Base-by-base conservation (phyloP, 805 yeast genomes). In the Nakazawaea ernobii region DNA sequence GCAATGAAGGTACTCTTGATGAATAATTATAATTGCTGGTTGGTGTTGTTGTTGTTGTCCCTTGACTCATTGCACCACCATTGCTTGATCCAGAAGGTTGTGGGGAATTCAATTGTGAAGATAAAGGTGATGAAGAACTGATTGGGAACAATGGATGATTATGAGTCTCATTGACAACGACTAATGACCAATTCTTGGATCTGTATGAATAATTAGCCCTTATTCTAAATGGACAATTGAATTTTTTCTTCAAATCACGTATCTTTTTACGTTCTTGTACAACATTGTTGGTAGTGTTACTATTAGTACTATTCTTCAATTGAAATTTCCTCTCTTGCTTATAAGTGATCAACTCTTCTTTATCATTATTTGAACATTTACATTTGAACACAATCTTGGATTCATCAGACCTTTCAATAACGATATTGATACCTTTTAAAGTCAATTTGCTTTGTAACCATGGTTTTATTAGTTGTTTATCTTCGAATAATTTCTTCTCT, bases 341-440 rank as follows among this genome's bases (percentile, higher is more conserved):
- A 37, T 43, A 38, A 28, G 36, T 43, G 29, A 46, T 43, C 44
- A 51, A 15, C 30, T 49, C 53, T 44, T 54, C 52, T 33, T 50
- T 48, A 24, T 54, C 33, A 52, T 54, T 30, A 51, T 61, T 62
- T 13, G 62, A 59, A 26, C 74, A 69, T 53, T 78, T 80, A 58
- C 87, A 81, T 55, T 78, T 76, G 63, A 81, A 81, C 14, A 80
- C 78, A 15, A 81, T 79, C 59, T 81, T 81, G 39, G 74, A 65
- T 42, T 69, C 73, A 60, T 81, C 87, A 3, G 82, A 76, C 29
- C 87, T 62, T 63, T 79, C 86, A 47, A 81, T 80, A 13, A 79
- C 86, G 10, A 81, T 68, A 46, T 71, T 71, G 36, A 79, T 72
- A 5, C 83, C 82, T 52, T 69, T 70, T 7, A 68, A 61, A n/a